A percentile compares a stretch with the other conserved stretches of the same genome.
These are phyloP conservation scores for Beauveria sp. DNA, from an alignment of 2,329 filamentous ascomycete species.

Conservation along the genomic window DNA sequence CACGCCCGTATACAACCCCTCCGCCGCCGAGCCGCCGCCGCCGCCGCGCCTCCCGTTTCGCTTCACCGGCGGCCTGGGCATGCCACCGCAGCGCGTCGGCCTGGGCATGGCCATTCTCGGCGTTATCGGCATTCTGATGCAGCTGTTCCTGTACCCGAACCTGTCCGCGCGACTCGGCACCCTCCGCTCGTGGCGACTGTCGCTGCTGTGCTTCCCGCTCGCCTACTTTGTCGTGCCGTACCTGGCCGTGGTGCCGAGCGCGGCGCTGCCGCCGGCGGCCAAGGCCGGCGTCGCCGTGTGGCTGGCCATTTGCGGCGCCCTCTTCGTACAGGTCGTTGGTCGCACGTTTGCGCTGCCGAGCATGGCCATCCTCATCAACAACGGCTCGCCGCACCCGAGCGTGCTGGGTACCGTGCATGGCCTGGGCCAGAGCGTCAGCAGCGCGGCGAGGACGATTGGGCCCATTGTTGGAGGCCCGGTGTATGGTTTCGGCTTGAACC, in stretches of 20 bases:
- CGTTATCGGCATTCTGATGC: slow-evolving; percentile 62
- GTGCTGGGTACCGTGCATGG: slow-evolving; percentile 42
- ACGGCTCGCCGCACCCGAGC: slow-evolving; percentile 40
- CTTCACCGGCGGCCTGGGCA: slow-evolving; percentile 70
- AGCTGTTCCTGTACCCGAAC: slow-evolving; percentile 56
- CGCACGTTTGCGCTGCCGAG: slow-evolving; percentile 53
- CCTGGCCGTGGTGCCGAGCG: slow-evolving; percentile 58
- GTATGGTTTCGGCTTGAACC: slow-evolving; percentile 51
- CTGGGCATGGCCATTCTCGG: slow-evolving; percentile 71
- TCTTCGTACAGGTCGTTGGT: slow-evolving; percentile 58
- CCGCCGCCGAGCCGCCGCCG: slow-evolving; percentile 21
- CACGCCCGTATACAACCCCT: slow-evolving; percentile 51
- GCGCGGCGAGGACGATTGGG: slow-evolving; percentile 51
- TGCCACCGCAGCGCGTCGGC: slow-evolving; percentile 64
- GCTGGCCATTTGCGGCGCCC: slow-evolving; percentile 54
- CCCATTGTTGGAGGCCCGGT: slow-evolving; percentile 53
- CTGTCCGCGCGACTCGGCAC: slow-evolving; percentile 62
- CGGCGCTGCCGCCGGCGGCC: slow-evolving; percentile 38
- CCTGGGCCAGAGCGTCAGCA: slow-evolving; percentile 50
- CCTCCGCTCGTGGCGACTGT: slow-evolving; percentile 59
- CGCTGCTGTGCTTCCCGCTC: slow-evolving; percentile 61
- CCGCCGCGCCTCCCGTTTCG: slow-evolving; percentile 42
- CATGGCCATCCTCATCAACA: slow-evolving; percentile 40
- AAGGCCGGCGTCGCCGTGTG: slow-evolving; percentile 53
- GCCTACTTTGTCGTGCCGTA: slow-evolving; percentile 65